Base-by-base conservation (phyloP, 176 grass and related monocot species). In the Juncus inflexus region DNA sequence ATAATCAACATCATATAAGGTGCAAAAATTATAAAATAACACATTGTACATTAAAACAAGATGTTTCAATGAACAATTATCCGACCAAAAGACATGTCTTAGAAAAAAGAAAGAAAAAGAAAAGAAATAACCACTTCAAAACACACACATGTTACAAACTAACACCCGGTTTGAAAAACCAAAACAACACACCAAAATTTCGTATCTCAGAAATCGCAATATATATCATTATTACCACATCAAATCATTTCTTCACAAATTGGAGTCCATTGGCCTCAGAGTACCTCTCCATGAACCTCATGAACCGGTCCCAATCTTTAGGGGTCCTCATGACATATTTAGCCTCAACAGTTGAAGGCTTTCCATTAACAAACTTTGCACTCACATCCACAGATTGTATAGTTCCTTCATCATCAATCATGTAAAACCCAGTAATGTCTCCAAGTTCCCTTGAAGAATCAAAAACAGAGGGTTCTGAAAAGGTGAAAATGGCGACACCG, bases 241-340 rank as follows among this genome's bases (percentile, higher is more conserved):
- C 9, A 47, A 36, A 59, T 76, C 66, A 85, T 54, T 95, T 95
- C 62, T 89, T 95, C 69, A 95, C 77, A 73, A 95, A 95, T 76
- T 89, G 79, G 40, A 89, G 80, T 14, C 86, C 86, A 42, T 95
- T 95, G 58, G 83, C 90, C 76, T 83, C 77, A 55, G 90, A 95
- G 77, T 95, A 95, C 36, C 90, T 82, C 82, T 95, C 90, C 90
- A 95, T 89, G 79, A 95, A 95, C 58, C 83, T 74, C 90, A 86
- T 95, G 76, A 95, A 95, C 60, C 90, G 79, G 74, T 95, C 90
- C 90, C 90, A 95, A 0, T 95, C 90, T 7, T 69, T 10, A 12
- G 82, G 56, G 10, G 73, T 74, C 61, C 85, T 64, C 90, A 95
- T 95, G 12, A 89, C 64, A 50, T 95, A 80, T 67, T 95, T 95